Conservation (phyloP, 2,329 filamentous ascomycete genomes). For the Aspergillus clavatus region DNA sequence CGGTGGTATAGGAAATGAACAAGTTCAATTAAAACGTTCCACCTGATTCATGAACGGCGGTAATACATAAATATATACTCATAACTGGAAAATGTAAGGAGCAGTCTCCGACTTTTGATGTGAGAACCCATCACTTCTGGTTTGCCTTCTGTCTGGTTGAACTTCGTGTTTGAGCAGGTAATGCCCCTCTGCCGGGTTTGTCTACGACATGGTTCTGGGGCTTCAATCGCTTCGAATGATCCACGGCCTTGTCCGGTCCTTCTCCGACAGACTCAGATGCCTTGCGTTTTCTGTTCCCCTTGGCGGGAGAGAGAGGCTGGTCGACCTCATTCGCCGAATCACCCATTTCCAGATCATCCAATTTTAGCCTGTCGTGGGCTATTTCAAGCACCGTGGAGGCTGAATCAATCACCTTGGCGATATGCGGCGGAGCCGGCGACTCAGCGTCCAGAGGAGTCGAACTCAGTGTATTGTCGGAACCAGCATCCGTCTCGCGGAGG, state of each 20-base stretch:
- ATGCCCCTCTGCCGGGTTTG: slow-evolving; percentile 13
- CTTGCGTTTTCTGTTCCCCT: slow-evolving; percentile 20
- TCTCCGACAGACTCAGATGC: slow-evolving; percentile 9
- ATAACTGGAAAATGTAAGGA: no score
- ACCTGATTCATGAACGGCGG: no score
- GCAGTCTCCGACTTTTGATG: no score
- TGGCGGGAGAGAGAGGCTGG: slow-evolving; percentile 3
- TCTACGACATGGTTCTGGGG: slow-evolving; percentile 24
- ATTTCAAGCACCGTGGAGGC: background rate
- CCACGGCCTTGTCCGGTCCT: background rate
- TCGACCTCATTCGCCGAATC: background rate
- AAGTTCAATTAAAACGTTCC: background rate
- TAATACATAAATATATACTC: no score
- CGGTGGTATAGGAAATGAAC: background rate
- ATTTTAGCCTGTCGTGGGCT: background rate
- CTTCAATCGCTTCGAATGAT: slow-evolving; percentile 7
- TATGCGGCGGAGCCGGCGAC: slow-evolving; percentile 8
- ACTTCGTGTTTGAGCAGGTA: slow-evolving; percentile 19
- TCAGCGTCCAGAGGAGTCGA: slow-evolving; percentile 17
- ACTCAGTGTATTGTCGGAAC: slow-evolving; percentile 16
- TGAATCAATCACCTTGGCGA: background rate
- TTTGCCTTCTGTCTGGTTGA: slow-evolving; percentile 28
- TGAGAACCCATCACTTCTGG: slow-evolving; percentile 3
- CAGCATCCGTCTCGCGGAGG: slow-evolving; percentile 11
- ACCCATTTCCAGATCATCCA: background rate